Base-by-base conservation (phyloP, 257 asterid genomes). In the Sherardia arvensis region DNA sequence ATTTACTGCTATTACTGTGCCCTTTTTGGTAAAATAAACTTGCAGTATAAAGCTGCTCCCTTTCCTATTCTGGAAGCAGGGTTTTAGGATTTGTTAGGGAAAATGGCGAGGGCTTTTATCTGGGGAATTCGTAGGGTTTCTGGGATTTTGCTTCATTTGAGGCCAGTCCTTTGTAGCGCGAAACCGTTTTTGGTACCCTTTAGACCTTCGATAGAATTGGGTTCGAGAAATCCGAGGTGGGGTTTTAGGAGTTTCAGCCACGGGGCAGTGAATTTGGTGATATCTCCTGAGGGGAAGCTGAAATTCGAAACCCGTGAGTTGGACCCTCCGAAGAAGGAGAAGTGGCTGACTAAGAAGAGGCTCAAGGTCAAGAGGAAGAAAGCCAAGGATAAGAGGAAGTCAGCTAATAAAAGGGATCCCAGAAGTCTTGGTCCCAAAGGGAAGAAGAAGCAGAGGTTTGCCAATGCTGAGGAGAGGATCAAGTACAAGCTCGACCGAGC, bases 241-340 rank as follows among this genome's bases (percentile, higher is more conserved):
- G 74, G 11, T 53, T 55, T 48, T 69, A 85, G 88, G 77, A 71
- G 74, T 72, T 73, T 81, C 74, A 81, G 84, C 67, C 80, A 83
- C 28, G 90, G 96, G 20, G 63, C 84, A 1, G 84, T 88, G 55
- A 83, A 71, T 53, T 79, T 91, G 58, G 90, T 91, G 30, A 81
- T 88, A 70, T 81, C 98, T 51, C 80, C 79, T 1, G 74, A 88
- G 21, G 97, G 95, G 62, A 82, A 80, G 29, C 93, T 95, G 18
- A 85, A 72, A 73, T 86, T 91, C 58, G 98, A 86, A 73, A 85
- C 88, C 8, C 78, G 66, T 20, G 93, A 91, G 74, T 45, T 62
- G 43, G 98, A 86, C 21, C 84, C 93, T 29, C 97, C 95, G 0
- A 88, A 78, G 77, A 91, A 88, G 87, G 93, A 86, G 65, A 91